Conservation (phyloP, 352 stramenopile species). For the Globisporangium nodosum region DNA sequence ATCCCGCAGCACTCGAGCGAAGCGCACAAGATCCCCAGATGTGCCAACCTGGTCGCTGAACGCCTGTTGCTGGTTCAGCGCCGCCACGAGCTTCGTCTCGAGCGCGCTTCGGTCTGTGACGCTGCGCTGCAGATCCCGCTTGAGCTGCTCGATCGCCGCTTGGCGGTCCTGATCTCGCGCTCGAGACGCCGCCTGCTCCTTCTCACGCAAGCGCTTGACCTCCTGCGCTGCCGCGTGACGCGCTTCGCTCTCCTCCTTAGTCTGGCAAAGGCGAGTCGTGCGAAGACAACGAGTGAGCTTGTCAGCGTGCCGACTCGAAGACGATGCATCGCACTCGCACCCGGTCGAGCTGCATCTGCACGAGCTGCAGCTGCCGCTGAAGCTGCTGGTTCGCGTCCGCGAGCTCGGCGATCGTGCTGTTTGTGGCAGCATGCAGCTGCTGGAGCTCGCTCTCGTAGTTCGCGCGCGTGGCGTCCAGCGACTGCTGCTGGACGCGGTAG, state of each 20-base stretch:
- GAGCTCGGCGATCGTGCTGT: conserved; percentile 16
- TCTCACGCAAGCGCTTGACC: conserved; percentile 33
- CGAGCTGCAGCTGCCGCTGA: conserved; percentile 27
- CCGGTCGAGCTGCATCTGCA: conserved; percentile 33
- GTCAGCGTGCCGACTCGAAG: conserved; percentile 1
- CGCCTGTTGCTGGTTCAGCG: conserved; percentile 21
- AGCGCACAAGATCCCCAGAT: too few species aligned
- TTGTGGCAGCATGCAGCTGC: conserved; percentile 23
- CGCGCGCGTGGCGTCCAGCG: conserved; percentile 13
- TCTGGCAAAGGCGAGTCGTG: conserved; percentile 7
- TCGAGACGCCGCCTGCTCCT: conserved; percentile 22
- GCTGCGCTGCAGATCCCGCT: conserved; percentile 22
- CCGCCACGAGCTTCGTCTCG: conserved; percentile 19
- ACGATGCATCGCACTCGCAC: conserved; percentile 16
- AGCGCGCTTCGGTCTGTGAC: conserved; percentile 19
- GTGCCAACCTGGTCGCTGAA: conserved; percentile 9
- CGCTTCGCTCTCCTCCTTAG: conserved; percentile 23
- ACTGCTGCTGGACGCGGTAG: conserved; percentile 28
- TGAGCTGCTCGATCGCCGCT: conserved; percentile 23
- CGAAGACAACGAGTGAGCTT: background rate
- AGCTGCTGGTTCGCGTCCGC: conserved; percentile 29
- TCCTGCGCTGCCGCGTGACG: conserved; percentile 30
- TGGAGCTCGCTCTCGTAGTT: conserved; percentile 19
- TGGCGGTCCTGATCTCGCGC: conserved; percentile 17
- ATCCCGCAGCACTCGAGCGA: background rate